These are phyloP conservation scores for Cystoderma amianthinum DNA, from an alignment of 768 basidiomycete species.

Conservation along the genomic window DNA sequence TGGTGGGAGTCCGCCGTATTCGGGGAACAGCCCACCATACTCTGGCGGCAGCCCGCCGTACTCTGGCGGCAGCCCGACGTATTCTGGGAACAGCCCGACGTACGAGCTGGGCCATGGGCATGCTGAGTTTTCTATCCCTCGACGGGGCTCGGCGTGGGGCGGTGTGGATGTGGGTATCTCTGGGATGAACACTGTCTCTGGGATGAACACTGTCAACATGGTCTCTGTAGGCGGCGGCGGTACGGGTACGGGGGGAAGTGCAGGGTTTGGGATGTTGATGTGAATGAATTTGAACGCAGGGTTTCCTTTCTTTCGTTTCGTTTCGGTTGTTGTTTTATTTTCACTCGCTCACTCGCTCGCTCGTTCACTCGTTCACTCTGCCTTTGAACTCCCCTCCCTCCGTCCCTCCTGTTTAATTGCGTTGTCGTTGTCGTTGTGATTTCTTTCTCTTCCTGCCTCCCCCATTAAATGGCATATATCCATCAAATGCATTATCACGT, in stretches of 20 bases:
- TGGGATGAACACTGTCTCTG: not conserved
- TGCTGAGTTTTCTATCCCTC: not conserved
- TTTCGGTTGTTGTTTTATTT: not conserved
- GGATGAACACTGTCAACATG: not conserved
- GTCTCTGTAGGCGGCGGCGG: slow-evolving; percentile 1
- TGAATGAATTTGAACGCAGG: not conserved
- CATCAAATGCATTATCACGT: too few species aligned
- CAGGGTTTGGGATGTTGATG: slow-evolving; percentile 1
- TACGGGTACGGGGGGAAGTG: not conserved
- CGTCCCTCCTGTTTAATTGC: not conserved
- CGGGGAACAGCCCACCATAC: slow-evolving; percentile 5
- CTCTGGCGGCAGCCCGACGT: not conserved
- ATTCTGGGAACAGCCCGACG: not conserved
- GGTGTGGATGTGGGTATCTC: not conserved
- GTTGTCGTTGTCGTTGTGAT: not conserved
- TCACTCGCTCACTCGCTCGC: not conserved
- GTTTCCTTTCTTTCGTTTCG: not conserved
- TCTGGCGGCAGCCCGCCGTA: slow-evolving; percentile 1
- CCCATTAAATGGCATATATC: too few species aligned
- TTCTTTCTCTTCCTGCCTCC: not conserved
- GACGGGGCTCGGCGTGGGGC: not conserved
- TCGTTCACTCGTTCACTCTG: not conserved
- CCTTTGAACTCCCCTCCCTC: not conserved
- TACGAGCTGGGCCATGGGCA: slow-evolving; percentile 1
- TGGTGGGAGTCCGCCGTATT: slow-evolving; percentile 7